Base-by-base conservation (phyloP, 495 filamentous ascomycete species). In the Cetradonia linearis region DNA sequence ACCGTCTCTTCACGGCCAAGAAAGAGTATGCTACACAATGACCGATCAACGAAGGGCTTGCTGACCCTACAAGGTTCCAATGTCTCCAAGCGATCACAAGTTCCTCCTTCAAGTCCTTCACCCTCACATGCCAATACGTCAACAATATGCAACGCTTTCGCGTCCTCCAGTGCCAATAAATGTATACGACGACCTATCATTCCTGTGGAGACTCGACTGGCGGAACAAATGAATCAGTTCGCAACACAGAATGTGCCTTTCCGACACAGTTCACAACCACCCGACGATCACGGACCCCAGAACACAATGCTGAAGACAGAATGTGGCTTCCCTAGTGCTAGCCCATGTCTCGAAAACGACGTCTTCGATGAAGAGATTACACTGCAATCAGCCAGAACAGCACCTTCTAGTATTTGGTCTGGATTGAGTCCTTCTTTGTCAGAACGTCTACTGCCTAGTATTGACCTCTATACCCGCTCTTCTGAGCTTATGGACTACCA, bases 381-480 rank as follows among this genome's bases (percentile, higher is more conserved):
- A 36, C 49, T 60, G 11, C 64, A 37, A 9, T 66, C 72, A 37
- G 66, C 55, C 28, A 65, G 64, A 4, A 70, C 72, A 16, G 62
- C 72, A 14, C 53, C 66, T 14, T 72, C 71, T 18, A 69, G 64
- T 50, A 47, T 71, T 8, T 68, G 66, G 38, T 74, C 72, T 23
- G 74, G 72, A 5, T 71, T 74, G 31, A 74, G 72, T 36, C 75
- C 75, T 28, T 67, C 68, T 48, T 58, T 78, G 55, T 69, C 73
- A 31, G 73, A 77, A 65, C 68, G 76, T 23, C 59, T 78, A 2
- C 55, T 75, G 33, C 76, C 76, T 14, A 74, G 71, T 16, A 74
- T 74, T 4, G 73, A 77, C 52, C 65, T 78, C 10, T 72, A 69
- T 55, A 66, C 69, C 25, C 63, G 70, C 5, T 66, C 71, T 23